These are phyloP conservation scores for Punica granatum DNA, from an alignment of 345 rosid genomes.

Conservation along the genomic window DNA sequence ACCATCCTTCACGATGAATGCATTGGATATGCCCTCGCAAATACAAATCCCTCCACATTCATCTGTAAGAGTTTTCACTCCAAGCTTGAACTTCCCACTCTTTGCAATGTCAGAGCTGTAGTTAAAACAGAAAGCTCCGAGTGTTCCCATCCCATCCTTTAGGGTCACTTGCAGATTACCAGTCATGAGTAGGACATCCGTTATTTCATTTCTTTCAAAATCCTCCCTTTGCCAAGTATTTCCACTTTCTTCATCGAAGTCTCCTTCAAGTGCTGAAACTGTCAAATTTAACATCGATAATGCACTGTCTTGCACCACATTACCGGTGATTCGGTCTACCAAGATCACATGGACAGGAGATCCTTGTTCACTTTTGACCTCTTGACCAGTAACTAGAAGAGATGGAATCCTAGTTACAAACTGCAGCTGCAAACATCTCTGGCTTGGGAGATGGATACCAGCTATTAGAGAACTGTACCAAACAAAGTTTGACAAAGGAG, in stretches of 20 bases:
- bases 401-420: constrained; percentile 1
- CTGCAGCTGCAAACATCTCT: background rate
- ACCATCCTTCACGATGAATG: background rate
- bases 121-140: background rate
- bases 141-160: background rate
- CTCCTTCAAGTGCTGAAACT: background rate
- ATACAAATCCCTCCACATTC: background rate
- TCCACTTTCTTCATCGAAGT: background rate
- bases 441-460: background rate
- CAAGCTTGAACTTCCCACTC: constrained; percentile 8
- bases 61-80: background rate
- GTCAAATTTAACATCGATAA: background rate
- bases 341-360: background rate
- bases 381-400: background rate
- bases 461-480: background rate
- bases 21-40: background rate
- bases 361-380: constrained; percentile 3
- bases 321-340: background rate
- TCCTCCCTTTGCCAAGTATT: background rate
- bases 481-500: background rate
- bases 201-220: background rate
- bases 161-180: constrained; percentile 2
- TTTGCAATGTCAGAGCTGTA: background rate
- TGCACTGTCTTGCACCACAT: background rate
- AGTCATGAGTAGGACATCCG: background rate